These are phyloP conservation scores for Pseudogymnoascus sp. DNA, from an alignment of 2,329 filamentous ascomycete genomes.

Conservation along the genomic window DNA sequence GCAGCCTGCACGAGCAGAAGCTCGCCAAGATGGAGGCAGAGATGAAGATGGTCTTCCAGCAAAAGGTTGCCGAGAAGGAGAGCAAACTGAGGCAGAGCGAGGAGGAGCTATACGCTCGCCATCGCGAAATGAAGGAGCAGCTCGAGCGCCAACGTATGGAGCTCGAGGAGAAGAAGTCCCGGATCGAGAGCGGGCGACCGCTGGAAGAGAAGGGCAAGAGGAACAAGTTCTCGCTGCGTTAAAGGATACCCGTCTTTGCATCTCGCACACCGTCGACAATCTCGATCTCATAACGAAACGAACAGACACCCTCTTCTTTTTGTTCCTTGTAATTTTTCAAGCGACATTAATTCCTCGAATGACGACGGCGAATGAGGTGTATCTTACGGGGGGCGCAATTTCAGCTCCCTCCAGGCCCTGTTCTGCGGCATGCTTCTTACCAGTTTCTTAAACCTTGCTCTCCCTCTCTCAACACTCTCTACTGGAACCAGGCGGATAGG, in stretches of 20 bases:
- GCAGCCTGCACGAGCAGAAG: slow-evolving; percentile 96
- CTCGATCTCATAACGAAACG: slow-evolving; percentile 12
- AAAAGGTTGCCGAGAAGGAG: slow-evolving; percentile 99
- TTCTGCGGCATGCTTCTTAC: slow-evolving; percentile 7
- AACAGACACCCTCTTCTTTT: slow-evolving; percentile 9
- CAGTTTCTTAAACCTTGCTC: slow-evolving; percentile 1
- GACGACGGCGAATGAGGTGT: slow-evolving; percentile 10
- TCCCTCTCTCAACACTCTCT: slow-evolving; percentile 3
- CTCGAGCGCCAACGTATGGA: slow-evolving; percentile 90
- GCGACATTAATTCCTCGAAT: slow-evolving; percentile 12
- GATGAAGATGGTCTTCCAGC: slow-evolving; percentile 99
- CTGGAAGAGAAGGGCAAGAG: slow-evolving; percentile 97
- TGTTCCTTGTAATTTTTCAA: slow-evolving; percentile 13
- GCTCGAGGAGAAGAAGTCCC: slow-evolving; percentile 95
- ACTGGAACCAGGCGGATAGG: slow-evolving; percentile 10
- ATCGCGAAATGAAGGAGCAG: slow-evolving; percentile 99
- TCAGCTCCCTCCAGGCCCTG: neutral
- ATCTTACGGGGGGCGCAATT: slow-evolving; percentile 7
- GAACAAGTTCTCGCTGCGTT: slow-evolving; percentile 98
- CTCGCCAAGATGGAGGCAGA: slow-evolving; percentile 99
- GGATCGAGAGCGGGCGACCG: slow-evolving; percentile 90
- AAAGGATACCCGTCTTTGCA: slow-evolving; percentile 40
- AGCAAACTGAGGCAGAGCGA: slow-evolving; percentile 99
- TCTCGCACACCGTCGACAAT: neutral
- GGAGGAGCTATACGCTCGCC: slow-evolving; percentile 94